A percentile compares a stretch with the other conserved stretches of the same genome.
These are phyloP conservation scores for Chlorella vulgaris DNA, from an alignment of 139 green algal species.

Conservation along the genomic window DNA sequence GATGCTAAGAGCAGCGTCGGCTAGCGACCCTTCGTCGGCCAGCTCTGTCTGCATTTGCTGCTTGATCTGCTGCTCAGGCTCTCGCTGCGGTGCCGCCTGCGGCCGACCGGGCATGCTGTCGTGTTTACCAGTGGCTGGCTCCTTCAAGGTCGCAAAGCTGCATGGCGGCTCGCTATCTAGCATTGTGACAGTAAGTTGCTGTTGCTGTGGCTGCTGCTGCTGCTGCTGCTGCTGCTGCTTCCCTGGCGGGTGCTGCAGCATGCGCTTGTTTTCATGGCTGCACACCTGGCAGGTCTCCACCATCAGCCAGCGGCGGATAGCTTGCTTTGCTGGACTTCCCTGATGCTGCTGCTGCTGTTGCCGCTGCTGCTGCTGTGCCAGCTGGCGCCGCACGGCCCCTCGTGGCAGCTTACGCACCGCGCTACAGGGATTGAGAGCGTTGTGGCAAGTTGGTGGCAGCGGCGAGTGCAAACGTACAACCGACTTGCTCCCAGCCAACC, in stretches of 20 bases:
- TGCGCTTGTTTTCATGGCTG: neutral
- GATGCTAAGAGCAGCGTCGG: too few relatives aligned
- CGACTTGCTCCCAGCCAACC: too few relatives aligned
- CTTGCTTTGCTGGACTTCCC: neutral
- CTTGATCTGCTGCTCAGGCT: neutral
- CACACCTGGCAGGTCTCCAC: constrained; percentile 1
- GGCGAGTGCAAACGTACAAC: too few relatives aligned
- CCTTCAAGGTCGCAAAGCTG: neutral
- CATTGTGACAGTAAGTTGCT: neutral
- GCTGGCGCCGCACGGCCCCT: neutral
- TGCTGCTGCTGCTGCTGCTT: neutral
- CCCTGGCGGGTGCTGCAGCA: neutral
- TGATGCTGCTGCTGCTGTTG: neutral
- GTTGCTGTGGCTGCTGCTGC: neutral
- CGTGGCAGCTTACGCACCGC: constrained; percentile 2
- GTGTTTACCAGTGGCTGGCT: too few relatives aligned
- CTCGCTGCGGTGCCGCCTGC: neutral
- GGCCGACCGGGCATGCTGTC: too few relatives aligned
- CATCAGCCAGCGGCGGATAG: neutral
- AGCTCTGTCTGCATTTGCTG: neutral
- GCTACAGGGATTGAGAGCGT: neutral
- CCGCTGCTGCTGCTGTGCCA: neutral
- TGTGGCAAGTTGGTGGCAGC: neutral
- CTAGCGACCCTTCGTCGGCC: too few relatives aligned
- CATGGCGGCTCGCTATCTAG: neutral